Evolutionary conservation across 306 rosid species (phyloP), one percentile per base, ranked within the genome.

Genomic region (Malus fusca): DNA sequence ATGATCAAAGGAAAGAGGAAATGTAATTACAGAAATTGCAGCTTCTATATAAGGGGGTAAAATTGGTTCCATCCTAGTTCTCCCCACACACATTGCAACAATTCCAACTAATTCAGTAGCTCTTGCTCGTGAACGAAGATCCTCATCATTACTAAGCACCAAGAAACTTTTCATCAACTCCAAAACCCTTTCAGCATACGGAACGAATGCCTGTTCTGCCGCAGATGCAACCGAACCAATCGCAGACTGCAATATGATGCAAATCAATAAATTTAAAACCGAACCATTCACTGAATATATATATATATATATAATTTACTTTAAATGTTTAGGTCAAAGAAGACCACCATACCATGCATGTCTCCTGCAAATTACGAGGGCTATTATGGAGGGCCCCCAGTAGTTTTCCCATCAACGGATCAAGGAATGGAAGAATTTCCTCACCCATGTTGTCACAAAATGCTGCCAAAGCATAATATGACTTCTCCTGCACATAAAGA

Each of bases 91-190:
- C 99, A 96, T 92, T 40, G 99, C 98, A 88, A 96, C 88, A 63
- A 96, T 92, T 84, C 99, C 99, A 83, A 96, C 99, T 79, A 96
- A 89, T 71, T 96, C 99, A 21, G 98, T 96, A 68, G 99, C 99
- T 72, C 99, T 88, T 78, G 99, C 96, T 71, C 99, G 97, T 64
- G 98, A 86, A 43, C 97, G 77, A 69, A 96, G 98, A 83, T 92
- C 99, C 80, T 87, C 99, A 53, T 96, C 99, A 72, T 86, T 88
- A 53, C 94, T 89, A 72, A 96, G 91, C 74, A 92, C 98, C 94
- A 96, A 83, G 85, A 96, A 96, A 77, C 70, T 83, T 89, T 90
- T 90, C 98, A 92, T 96, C 88, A 90, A 72, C 91, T 96, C 98
- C 82, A 96, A 81, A 85, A 96, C 93, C 84, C 92, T 82, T 87